Base-by-base conservation (phyloP, 1,139 yeast genomes). In the Pichia cactophila region DNA sequence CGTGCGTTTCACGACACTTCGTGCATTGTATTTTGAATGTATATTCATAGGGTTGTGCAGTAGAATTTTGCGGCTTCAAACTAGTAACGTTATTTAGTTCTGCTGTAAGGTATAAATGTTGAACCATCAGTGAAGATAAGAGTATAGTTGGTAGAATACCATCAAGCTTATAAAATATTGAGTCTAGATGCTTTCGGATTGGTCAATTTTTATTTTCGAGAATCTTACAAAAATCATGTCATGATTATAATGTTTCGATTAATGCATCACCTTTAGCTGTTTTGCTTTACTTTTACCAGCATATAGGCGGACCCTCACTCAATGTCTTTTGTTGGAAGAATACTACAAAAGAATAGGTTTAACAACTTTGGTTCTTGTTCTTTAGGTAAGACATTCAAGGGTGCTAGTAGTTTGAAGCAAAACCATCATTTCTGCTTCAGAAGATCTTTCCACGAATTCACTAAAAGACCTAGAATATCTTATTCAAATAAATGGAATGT, bases 1-100 rank as follows among this genome's bases (percentile, higher is more conserved):
- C 78, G 63, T 89, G 96, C 11, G 66, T 68, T 53, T 87, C 95
- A 56, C 90, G 78, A 68, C 98, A 92, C 43, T 78, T 75, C 3
- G 86, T 82, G 65, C 98, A 90, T 58, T 77, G 77, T 17, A 90
- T 74, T 52, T 71, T 73, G 67, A 90, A 86, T 1, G 83, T 76
- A 66, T 83, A 89, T 57, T 86, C 90, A 58, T 79, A 87, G 2
- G 94, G 90, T 2, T 68, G 62, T 20, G 71, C 73, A 1, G 75
- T 72, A 0, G 80, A 68, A 59, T 90, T 96, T 9, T 71, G 65
- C 11, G 94, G 87, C 41, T 68, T 67, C n/a, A 87, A 68, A 44
- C 74, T 79, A 2, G 86, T 81, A 42, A 87, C 84, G 42, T 80
- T 81, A 46, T 69, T 69, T 40, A 87, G 71, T 38, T 78, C 81